Conservation (phyloP, 2,329 filamentous ascomycete genomes). For the Aspergillus niger region DNA sequence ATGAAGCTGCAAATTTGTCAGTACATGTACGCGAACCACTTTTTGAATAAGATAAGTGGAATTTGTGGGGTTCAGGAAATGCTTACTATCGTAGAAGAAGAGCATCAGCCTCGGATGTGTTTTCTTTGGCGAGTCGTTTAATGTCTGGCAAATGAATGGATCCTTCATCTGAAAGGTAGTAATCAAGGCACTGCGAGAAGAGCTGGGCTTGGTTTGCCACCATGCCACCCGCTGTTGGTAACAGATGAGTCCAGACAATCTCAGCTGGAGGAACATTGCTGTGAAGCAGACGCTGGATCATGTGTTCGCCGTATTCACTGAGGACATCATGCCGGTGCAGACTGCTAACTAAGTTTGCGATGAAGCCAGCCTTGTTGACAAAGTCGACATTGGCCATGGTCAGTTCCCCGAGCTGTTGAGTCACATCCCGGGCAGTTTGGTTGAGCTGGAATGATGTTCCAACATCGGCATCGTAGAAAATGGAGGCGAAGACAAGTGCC, state of each 20-base stretch:
- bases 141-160: slow-evolving; percentile 52
- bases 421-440: slow-evolving; percentile 50
- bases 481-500: slow-evolving; percentile 54
- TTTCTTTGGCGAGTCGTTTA: slow-evolving; percentile 48
- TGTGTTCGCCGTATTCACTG: slow-evolving; percentile 56
- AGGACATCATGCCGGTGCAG: slow-evolving; percentile 48
- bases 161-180: slow-evolving; percentile 56
- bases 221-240: slow-evolving; percentile 59
- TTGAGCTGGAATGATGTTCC: slow-evolving; percentile 55
- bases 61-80: neutral
- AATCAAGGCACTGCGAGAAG: slow-evolving; percentile 60
- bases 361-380: slow-evolving; percentile 45
- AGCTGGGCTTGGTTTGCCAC: slow-evolving; percentile 61
- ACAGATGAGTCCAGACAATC: slow-evolving; percentile 59
- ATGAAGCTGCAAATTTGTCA: slow-evolving; percentile 35
- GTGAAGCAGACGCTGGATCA: slow-evolving; percentile 56
- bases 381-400: slow-evolving; percentile 53
- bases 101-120: slow-evolving; percentile 50
- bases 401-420: slow-evolving; percentile 53
- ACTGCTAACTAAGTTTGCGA: slow-evolving; percentile 43
- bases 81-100: slow-evolving; percentile 54
- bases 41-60: neutral
- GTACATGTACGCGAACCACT: neutral
- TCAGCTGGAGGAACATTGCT: slow-evolving; percentile 50
- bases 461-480: slow-evolving; percentile 59